Evolutionary conservation across 331 rosid genomes (phyloP).

Genomic region (Quercus tomentella): DNA sequence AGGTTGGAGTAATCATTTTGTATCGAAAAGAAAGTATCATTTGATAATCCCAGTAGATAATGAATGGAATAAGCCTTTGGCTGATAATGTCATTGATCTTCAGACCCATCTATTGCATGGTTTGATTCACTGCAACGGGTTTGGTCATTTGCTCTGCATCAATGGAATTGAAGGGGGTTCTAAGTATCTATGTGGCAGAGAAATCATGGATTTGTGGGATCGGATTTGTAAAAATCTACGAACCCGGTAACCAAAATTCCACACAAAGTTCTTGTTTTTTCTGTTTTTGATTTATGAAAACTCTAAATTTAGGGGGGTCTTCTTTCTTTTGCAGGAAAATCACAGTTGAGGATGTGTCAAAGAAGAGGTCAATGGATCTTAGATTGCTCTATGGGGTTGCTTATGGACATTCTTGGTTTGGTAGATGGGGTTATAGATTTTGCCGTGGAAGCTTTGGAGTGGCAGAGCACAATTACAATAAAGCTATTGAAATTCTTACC

Average conservation of each 20-base stretch:
- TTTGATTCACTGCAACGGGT: constrained; percentile 74
- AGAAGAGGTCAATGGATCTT: constrained; percentile 80
- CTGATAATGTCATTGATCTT: constrained; percentile 44
- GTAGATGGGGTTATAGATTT: constrained; percentile 88
- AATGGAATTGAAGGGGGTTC: constrained; percentile 91
- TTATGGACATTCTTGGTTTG: constrained; percentile 51
- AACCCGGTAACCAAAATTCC: constrained; percentile 29
- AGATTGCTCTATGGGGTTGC: constrained; percentile 78
- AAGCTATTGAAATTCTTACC: constrained; percentile 44
- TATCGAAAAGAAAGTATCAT: constrained; percentile 74
- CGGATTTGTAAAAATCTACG: constrained; percentile 52
- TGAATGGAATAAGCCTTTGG: constrained; percentile 67
- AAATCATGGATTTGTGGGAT: constrained; percentile 89
- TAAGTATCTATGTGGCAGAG: constrained; percentile 76
- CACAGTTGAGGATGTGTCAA: constrained; percentile 71
- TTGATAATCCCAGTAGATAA: constrained; percentile 62
- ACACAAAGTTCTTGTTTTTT: background rate
- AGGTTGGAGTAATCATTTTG: constrained; percentile 95
- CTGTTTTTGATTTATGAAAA: background rate
- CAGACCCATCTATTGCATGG: constrained; percentile 74
- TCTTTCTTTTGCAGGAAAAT: constrained; percentile 48
- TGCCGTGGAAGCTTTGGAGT: constrained; percentile 84
- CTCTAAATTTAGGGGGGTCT: constrained; percentile 1
- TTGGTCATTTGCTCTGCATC: constrained; percentile 76
- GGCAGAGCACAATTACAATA: constrained; percentile 42